phyloP scores from a whole-genome alignment of 345 rosid species.

The Eucalyptus urophylla region DNA sequence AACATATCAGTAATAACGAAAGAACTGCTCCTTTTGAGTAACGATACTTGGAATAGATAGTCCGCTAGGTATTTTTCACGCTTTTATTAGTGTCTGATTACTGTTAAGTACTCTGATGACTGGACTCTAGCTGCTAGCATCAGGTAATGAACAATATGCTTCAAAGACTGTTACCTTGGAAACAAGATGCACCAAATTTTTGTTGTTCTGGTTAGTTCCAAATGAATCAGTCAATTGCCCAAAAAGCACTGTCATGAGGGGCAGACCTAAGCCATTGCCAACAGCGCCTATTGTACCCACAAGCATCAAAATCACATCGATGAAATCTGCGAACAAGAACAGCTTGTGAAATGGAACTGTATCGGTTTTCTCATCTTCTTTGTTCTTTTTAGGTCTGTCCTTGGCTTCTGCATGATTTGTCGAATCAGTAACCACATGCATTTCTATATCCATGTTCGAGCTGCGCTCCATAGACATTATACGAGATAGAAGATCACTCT shows the following conservation, averaged over 20 bases:
- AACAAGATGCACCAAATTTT: constrained; percentile 18
- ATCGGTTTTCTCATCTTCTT: constrained; percentile 35
- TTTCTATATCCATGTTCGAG: background rate
- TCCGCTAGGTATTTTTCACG: background rate
- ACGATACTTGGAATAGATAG: background rate
- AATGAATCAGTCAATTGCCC: constrained; percentile 58
- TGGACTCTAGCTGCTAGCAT: background rate
- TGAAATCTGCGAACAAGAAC: constrained; percentile 64
- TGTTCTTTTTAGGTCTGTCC: constrained; percentile 6
- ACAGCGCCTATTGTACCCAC: constrained; percentile 59
- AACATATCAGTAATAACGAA: background rate
- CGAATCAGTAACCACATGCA: background rate
- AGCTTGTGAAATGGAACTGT: constrained; percentile 67
- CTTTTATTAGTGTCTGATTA: background rate
- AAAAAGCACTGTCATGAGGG: constrained; percentile 67
- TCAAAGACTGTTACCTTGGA: constrained; percentile 31
- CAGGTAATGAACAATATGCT: background rate
- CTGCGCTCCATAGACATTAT: background rate
- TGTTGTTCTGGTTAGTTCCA: constrained; percentile 34
- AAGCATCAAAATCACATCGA: constrained; percentile 49
- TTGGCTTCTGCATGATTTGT: background rate
- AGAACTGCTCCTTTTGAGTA: background rate
- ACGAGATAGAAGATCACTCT: background rate
- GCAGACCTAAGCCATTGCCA: constrained; percentile 61
- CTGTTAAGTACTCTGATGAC: background rate